Conservation (phyloP, 805 yeast genomes). For the Kodamaea hsintzibuensis region DNA sequence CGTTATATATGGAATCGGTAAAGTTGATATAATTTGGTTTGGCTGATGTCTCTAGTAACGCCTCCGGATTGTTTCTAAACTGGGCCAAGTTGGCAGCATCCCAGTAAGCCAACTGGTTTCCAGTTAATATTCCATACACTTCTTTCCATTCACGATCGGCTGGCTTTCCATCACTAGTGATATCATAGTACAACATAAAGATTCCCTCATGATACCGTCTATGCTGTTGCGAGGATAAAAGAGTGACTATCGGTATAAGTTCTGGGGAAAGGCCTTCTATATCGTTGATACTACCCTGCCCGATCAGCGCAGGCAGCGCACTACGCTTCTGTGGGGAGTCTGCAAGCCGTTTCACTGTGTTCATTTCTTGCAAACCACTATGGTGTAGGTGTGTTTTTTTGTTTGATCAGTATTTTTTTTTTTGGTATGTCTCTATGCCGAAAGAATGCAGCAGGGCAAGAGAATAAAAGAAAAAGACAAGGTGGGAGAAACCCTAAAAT, state of each 20-base stretch:
- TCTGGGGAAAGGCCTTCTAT: constrained; percentile 44
- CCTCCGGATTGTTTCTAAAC: constrained; percentile 52
- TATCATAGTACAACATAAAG: constrained; percentile 69
- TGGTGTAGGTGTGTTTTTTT: not conserved
- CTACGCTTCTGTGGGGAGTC: constrained; percentile 20
- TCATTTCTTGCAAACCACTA: constrained; percentile 14
- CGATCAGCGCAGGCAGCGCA: constrained; percentile 5
- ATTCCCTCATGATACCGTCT: constrained; percentile 77
- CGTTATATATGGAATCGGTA: constrained; percentile 83
- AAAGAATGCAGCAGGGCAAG: not conserved
- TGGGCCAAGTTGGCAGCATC: constrained; percentile 67
- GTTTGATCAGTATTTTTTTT: not conserved
- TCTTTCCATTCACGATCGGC: constrained; percentile 86
- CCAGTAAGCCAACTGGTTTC: constrained; percentile 93
- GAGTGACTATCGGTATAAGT: constrained; percentile 68
- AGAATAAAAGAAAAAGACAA: not conserved
- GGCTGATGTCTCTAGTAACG: constrained; percentile 56
- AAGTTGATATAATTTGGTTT: constrained; percentile 89
- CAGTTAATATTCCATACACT: constrained; percentile 87
- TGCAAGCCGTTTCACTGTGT: constrained; percentile 26
- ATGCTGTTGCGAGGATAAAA: constrained; percentile 71
- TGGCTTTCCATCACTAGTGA: constrained; percentile 84
- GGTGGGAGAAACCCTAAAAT: not conserved
- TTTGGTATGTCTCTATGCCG: not conserved
- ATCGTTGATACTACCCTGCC: constrained; percentile 10